Evolutionary conservation across 1,139 yeast species (phyloP).

Genomic region (Candida tropicalis): DNA sequence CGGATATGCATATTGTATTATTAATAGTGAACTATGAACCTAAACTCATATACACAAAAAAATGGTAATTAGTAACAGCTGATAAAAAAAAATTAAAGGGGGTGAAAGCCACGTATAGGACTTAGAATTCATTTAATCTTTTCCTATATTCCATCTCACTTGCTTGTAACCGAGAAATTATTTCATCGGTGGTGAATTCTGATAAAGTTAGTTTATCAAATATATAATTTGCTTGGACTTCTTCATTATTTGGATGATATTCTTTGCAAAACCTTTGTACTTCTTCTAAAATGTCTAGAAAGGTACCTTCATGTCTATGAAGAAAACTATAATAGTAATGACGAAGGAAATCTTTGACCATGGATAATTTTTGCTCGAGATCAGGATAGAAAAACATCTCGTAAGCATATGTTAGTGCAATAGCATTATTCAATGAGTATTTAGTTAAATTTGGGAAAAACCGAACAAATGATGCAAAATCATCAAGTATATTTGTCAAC

Average conservation of each 20-base stretch:
- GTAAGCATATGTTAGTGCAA: slow-evolving; percentile 12
- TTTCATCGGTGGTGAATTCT: neutral
- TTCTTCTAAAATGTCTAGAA: slow-evolving; percentile 1
- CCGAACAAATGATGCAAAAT: slow-evolving; percentile 1
- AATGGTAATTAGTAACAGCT: too few species aligned
- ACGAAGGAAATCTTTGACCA: slow-evolving; percentile 1
- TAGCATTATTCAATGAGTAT: slow-evolving; percentile 2
- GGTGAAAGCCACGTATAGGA: too few species aligned
- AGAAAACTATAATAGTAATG: neutral
- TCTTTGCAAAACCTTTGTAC: neutral
- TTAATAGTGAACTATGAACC: too few species aligned
- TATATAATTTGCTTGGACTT: neutral
- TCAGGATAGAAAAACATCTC: slow-evolving; percentile 9
- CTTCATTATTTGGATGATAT: neutral
- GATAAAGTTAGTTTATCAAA: slow-evolving; percentile 3
- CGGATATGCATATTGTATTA: too few species aligned
- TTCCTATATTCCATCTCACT: slow-evolving; percentile 1
- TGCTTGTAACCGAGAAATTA: neutral
- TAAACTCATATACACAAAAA: too few species aligned
- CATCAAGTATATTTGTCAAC: neutral
- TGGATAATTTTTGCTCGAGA: neutral
- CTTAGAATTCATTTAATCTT: slow-evolving; percentile 1
- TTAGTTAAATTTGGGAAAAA: neutral
- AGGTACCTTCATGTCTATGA: neutral
- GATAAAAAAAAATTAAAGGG: too few species aligned